phyloP scores from a whole-genome alignment of 2,329 filamentous ascomycete genomes.

The Epichloe glyceriae region DNA sequence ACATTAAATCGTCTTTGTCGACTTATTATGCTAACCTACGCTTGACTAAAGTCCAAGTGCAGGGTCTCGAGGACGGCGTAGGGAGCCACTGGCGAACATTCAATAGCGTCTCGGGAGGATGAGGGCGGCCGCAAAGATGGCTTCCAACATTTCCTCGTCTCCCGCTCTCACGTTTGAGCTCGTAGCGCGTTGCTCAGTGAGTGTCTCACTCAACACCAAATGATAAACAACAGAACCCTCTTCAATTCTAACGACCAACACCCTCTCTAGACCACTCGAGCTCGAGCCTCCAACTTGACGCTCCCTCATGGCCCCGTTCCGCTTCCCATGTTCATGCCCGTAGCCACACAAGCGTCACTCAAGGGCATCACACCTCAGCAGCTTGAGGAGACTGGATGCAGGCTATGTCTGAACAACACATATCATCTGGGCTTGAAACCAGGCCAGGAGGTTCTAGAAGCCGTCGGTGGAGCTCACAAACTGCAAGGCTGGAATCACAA shows the following conservation, averaged over 20 bases:
- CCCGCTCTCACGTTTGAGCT: constrained; percentile 69
- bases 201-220: constrained; percentile 15
- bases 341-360: constrained; percentile 89
- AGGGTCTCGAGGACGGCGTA: not conserved
- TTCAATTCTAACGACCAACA: not conserved
- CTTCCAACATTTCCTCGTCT: constrained; percentile 38
- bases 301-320: constrained; percentile 86
- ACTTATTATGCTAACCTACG: constrained; percentile 2
- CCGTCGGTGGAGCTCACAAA: constrained; percentile 83
- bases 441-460: constrained; percentile 76
- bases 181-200: constrained; percentile 66
- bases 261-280: constrained; percentile 66
- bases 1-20: not conserved
- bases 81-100: not conserved
- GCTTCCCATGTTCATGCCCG: constrained; percentile 95
- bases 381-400: constrained; percentile 76
- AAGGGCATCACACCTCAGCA: constrained; percentile 92
- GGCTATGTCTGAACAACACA: constrained; percentile 92
- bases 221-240: not conserved
- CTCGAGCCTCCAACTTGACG: constrained; percentile 73
- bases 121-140: constrained; percentile 30
- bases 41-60: constrained; percentile 4
- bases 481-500: constrained; percentile 94
- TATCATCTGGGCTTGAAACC: constrained; percentile 94
- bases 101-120: constrained; percentile 9